Percentiles rank a stretch among this genome's conserved stretches.
These are phyloP conservation scores for Taxawa tesnikishii DNA, from an alignment of 2,329 filamentous ascomycete genomes.

Conservation along the genomic window DNA sequence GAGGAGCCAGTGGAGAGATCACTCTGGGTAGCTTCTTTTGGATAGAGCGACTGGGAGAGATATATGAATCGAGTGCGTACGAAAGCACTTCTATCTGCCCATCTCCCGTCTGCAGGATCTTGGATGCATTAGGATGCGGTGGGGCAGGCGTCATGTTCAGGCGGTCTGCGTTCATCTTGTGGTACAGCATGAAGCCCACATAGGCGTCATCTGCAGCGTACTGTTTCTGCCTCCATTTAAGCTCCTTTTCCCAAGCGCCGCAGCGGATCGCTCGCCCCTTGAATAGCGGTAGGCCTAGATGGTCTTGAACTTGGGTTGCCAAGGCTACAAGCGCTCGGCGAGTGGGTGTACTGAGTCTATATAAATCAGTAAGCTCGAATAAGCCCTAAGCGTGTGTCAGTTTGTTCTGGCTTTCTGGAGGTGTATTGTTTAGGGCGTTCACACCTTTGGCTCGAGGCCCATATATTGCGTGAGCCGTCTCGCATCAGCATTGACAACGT, in stretches of 20 bases:
- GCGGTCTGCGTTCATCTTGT: conserved; percentile 54
- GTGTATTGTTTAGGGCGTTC: too few species aligned
- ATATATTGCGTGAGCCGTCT: conserved; percentile 55
- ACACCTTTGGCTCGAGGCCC: conserved; percentile 49
- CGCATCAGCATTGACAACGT: conserved; percentile 46
- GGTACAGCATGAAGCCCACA: conserved; percentile 57
- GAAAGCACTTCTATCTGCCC: background rate
- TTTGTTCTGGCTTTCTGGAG: too few species aligned
- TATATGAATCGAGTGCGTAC: too few species aligned
- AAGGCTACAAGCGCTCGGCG: conserved; percentile 51
- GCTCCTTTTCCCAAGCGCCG: conserved; percentile 55
- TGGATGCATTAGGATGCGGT: background rate
- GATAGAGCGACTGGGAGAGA: too few species aligned
- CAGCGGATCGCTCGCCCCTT: conserved; percentile 55
- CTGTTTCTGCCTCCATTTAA: conserved; percentile 54
- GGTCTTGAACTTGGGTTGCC: conserved; percentile 53
- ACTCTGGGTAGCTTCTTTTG: too few species aligned
- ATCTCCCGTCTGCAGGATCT: background rate
- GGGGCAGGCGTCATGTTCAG: conserved; percentile 21
- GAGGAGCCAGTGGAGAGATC: too few species aligned
- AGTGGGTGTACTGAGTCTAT: conserved; percentile 28
- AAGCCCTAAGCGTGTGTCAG: too few species aligned
- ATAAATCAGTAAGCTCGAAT: background rate
- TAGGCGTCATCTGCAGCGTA: conserved; percentile 72
- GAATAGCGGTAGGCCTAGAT: conserved; percentile 56